These are phyloP conservation scores for Neopestalotiopsis sp. DNA, from an alignment of 2,329 filamentous ascomycete genomes.

Conservation along the genomic window DNA sequence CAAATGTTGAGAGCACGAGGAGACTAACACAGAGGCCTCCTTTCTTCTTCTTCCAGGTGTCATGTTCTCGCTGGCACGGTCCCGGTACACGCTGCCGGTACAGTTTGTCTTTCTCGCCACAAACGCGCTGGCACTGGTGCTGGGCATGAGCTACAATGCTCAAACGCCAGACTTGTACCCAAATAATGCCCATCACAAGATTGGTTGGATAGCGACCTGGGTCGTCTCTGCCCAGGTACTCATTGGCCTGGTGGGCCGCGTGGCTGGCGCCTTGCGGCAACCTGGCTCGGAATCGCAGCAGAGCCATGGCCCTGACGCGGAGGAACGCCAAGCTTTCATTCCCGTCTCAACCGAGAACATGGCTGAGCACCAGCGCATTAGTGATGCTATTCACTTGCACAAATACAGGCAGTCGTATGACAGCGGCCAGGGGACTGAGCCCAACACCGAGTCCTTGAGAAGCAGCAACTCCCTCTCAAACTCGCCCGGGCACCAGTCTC, in stretches of 20 bases:
- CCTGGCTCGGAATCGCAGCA: slow-evolving; percentile 19
- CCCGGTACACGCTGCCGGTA: slow-evolving; percentile 70
- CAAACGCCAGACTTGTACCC: slow-evolving; percentile 86
- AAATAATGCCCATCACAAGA: slow-evolving; percentile 85
- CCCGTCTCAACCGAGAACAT: slow-evolving; percentile 64
- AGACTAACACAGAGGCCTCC: slow-evolving; percentile 22
- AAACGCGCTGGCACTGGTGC: slow-evolving; percentile 68
- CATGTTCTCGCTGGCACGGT: slow-evolving; percentile 84
- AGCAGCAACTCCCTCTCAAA: slow-evolving; percentile 67
- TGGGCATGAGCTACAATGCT: slow-evolving; percentile 76
- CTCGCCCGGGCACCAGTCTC: slow-evolving; percentile 55
- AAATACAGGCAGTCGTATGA: slow-evolving; percentile 69
- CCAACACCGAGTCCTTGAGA: slow-evolving; percentile 68
- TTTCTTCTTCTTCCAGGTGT: slow-evolving; percentile 61
- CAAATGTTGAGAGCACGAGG: background rate
- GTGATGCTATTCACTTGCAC: slow-evolving; percentile 38
- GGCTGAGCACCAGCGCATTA: slow-evolving; percentile 54
- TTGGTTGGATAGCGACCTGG: slow-evolving; percentile 84
- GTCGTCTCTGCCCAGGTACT: slow-evolving; percentile 73
- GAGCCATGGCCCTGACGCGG: slow-evolving; percentile 21
- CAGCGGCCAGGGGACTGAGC: slow-evolving; percentile 77
- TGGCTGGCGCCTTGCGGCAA: slow-evolving; percentile 51
- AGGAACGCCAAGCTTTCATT: slow-evolving; percentile 65
- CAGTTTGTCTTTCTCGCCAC: slow-evolving; percentile 72
- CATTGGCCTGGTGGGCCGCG: slow-evolving; percentile 68